Conservation (phyloP, 169 alveolate genomes). For the Plasmodium coatneyi region DNA sequence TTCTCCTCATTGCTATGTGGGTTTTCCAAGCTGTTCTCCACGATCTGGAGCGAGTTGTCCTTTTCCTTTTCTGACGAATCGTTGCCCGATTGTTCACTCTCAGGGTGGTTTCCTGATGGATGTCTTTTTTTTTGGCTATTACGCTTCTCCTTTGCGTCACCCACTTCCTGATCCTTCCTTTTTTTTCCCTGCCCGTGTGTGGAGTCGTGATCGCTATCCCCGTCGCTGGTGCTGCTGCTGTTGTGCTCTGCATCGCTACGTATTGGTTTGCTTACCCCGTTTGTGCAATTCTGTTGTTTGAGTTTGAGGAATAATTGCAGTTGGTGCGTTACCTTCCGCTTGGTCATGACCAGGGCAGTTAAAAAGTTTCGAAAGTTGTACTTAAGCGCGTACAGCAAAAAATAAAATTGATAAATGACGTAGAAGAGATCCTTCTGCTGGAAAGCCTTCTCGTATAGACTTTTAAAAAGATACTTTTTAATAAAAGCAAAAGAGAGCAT, state of each 20-base stretch:
- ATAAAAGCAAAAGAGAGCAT: conserved; percentile 40
- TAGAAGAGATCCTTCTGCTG: conserved; percentile 54
- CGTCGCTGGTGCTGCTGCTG: not conserved
- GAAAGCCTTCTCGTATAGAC: conserved; percentile 57
- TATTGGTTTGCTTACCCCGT: not conserved
- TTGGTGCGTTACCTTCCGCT: conserved; percentile 38
- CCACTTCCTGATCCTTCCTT: not conserved
- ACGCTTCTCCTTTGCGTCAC: not conserved
- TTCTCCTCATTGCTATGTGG: not conserved
- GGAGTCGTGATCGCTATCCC: not conserved
- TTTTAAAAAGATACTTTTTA: conserved; percentile 65
- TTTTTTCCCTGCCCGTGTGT: not conserved
- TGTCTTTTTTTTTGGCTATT: not conserved
- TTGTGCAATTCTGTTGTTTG: conserved; percentile 10
- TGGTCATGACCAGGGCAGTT: conserved; percentile 4
- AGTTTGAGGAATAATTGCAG: conserved; percentile 30
- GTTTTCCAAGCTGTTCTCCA: not conserved
- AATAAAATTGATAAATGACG: conserved; percentile 69
- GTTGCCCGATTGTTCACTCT: not conserved
- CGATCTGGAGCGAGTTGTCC: not conserved
- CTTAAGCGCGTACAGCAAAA: conserved; percentile 28
- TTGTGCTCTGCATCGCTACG: not conserved
- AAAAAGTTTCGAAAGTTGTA: conserved; percentile 34
- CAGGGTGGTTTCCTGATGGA: not conserved
- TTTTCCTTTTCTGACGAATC: not conserved